A percentile compares a stretch with the other conserved stretches of the same genome.
phyloP scores from a whole-genome alignment of 2,329 filamentous ascomycete genomes.

The Fusarium agapanthi region DNA sequence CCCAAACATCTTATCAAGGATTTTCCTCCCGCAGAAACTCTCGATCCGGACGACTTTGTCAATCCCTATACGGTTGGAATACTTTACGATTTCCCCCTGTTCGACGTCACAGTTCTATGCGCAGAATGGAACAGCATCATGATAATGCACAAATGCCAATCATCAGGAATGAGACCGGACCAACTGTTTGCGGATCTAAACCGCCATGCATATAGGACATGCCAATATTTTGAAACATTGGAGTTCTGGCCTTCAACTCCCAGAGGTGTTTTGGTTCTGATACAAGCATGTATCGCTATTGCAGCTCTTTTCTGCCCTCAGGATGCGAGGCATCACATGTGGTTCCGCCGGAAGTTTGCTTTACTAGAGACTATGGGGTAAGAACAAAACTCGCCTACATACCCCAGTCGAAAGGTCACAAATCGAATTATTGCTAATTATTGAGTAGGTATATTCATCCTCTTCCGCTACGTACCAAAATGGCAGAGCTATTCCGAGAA shows the following conservation, averaged over 20 bases:
- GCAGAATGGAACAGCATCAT: slow-evolving; percentile 82
- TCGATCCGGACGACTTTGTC: slow-evolving; percentile 73
- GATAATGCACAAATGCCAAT: slow-evolving; percentile 83
- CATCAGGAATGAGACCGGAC: slow-evolving; percentile 64
- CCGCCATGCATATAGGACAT: slow-evolving; percentile 72
- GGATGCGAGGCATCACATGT: slow-evolving; percentile 76
- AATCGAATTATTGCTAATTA: slow-evolving; percentile 7
- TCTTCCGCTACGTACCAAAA: slow-evolving; percentile 73
- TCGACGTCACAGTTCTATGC: slow-evolving; percentile 76
- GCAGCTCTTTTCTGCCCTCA: slow-evolving; percentile 82
- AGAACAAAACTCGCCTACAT: slow-evolving; percentile 43
- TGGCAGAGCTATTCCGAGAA: slow-evolving; percentile 79
- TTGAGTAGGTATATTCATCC: slow-evolving; percentile 81
- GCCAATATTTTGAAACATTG: slow-evolving; percentile 82
- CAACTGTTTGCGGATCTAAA: slow-evolving; percentile 63
- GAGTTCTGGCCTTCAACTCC: slow-evolving; percentile 76
- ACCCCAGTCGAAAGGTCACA: background rate
- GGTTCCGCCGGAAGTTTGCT: slow-evolving; percentile 83
- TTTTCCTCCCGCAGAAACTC: slow-evolving; percentile 61
- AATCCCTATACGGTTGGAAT: slow-evolving; percentile 75
- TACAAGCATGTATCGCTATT: slow-evolving; percentile 80
- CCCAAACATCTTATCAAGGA: slow-evolving; percentile 69
- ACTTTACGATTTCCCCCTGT: slow-evolving; percentile 76
- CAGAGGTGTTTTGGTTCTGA: slow-evolving; percentile 73
- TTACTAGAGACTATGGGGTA: slow-evolving; percentile 82